Conservation (phyloP, 2,329 filamentous ascomycete species). For the Trichoderma harzianum region DNA sequence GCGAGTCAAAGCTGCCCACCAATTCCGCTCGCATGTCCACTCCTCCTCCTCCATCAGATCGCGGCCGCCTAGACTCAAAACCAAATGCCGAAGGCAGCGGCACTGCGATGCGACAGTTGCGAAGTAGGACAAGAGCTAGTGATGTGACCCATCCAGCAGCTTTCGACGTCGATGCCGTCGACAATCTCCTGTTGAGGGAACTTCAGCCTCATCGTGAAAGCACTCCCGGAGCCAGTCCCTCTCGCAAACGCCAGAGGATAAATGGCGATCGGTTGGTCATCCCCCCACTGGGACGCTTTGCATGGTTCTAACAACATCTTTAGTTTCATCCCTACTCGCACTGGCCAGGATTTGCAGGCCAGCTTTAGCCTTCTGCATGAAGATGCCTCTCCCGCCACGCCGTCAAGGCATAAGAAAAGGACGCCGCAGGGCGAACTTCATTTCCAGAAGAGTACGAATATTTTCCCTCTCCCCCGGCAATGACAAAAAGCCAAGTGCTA, state of each 20-base stretch:
- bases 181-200: constrained; percentile 50
- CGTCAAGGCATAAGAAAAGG: constrained; percentile 79
- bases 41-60: constrained; percentile 44
- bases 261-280: constrained; percentile 56
- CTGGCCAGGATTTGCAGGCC: constrained; percentile 88
- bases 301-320: constrained; percentile 25
- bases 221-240: constrained; percentile 52
- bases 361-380: constrained; percentile 91
- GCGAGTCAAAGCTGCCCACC: constrained; percentile 31
- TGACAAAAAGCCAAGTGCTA: not conserved
- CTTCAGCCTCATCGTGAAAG: constrained; percentile 51
- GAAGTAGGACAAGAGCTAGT: constrained; percentile 35
- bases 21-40: constrained; percentile 40
- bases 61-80: constrained; percentile 41
- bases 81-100: constrained; percentile 35
- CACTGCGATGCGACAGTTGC: constrained; percentile 31
- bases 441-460: constrained; percentile 80
- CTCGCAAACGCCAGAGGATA: constrained; percentile 57
- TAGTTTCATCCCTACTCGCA: constrained; percentile 92
- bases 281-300: not conserved
- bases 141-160: constrained; percentile 36
- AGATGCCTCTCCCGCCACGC: constrained; percentile 87
- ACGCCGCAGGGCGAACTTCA: constrained; percentile 86
- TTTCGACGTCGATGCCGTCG: constrained; percentile 49
- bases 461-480: constrained; percentile 16